These are phyloP conservation scores for Aspergillus sp. DNA, from an alignment of 2,329 filamentous ascomycete species.

Conservation along the genomic window DNA sequence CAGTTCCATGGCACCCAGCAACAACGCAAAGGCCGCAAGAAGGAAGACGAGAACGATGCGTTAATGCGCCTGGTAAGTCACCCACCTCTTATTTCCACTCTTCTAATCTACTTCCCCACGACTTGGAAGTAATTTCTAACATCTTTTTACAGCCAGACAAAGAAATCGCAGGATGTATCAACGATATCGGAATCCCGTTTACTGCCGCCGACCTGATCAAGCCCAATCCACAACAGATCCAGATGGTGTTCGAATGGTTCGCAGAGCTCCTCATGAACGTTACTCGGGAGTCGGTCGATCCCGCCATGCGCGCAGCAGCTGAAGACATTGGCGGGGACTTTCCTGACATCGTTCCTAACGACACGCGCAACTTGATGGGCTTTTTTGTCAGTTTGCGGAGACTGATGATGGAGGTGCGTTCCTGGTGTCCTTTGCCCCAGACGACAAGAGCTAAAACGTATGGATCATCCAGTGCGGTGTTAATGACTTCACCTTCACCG, in stretches of 20 bases:
- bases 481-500: conserved; percentile 88
- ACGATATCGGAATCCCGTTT: conserved; percentile 91
- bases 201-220: conserved; percentile 84
- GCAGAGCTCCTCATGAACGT: conserved; percentile 91
- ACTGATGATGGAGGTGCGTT: conserved; percentile 65
- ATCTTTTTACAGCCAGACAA: conserved; percentile 52
- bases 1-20: conserved; percentile 50
- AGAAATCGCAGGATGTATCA: conserved; percentile 96
- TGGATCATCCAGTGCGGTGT: conserved; percentile 69
- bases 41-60: conserved; percentile 58
- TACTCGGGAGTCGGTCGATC: conserved; percentile 88
- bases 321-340: conserved; percentile 84
- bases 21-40: conserved; percentile 50
- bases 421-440: not conserved
- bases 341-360: conserved; percentile 76
- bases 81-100: not conserved
- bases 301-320: conserved; percentile 88
- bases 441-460: not conserved
- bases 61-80: conserved; percentile 55
- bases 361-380: conserved; percentile 91
- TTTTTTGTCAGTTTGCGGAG: conserved; percentile 84
- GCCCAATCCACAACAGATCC: conserved; percentile 89
- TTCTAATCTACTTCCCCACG: not conserved
- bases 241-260: conserved; percentile 98
- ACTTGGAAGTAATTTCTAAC: conserved; percentile 9